A percentile compares a stretch with the other conserved stretches of the same genome.
phyloP scores from a whole-genome alignment of 805 yeast species.

The Saccharomycopsis sp. region DNA sequence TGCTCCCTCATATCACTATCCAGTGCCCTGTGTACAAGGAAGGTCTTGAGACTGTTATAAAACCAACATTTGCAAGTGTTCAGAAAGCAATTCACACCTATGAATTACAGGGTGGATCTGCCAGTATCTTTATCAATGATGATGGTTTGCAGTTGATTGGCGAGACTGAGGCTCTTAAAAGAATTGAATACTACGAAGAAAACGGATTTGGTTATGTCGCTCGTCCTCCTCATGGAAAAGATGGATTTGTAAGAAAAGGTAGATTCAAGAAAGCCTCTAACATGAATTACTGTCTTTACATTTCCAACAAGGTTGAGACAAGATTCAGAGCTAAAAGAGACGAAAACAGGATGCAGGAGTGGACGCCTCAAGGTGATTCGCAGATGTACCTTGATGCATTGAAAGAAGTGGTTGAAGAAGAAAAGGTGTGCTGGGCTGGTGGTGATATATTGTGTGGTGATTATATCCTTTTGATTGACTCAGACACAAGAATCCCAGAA shows the following conservation, averaged over 20 bases:
- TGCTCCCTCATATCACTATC: background rate
- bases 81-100: constrained; percentile 1
- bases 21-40: background rate
- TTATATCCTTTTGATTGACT: background rate
- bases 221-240: background rate
- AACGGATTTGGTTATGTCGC: constrained; percentile 2
- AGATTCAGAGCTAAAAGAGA: background rate
- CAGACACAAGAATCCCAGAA: background rate
- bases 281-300: background rate
- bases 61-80: constrained; percentile 2
- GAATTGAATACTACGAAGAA: background rate
- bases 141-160: constrained; percentile 1
- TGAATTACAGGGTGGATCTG: constrained; percentile 1
- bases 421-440: background rate
- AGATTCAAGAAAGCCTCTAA: constrained; percentile 2
- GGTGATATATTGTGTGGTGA: constrained; percentile 1
- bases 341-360: background rate
- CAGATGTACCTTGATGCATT: background rate
- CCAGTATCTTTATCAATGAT: background rate
- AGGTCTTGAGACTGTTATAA: background rate
- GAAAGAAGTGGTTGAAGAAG: background rate
- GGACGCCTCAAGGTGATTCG: background rate
- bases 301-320: background rate
- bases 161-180: background rate
- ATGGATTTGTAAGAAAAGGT: background rate